phyloP scores from a whole-genome alignment of 2,329 filamentous ascomycete species.

The Sporothrix curviconia region DNA sequence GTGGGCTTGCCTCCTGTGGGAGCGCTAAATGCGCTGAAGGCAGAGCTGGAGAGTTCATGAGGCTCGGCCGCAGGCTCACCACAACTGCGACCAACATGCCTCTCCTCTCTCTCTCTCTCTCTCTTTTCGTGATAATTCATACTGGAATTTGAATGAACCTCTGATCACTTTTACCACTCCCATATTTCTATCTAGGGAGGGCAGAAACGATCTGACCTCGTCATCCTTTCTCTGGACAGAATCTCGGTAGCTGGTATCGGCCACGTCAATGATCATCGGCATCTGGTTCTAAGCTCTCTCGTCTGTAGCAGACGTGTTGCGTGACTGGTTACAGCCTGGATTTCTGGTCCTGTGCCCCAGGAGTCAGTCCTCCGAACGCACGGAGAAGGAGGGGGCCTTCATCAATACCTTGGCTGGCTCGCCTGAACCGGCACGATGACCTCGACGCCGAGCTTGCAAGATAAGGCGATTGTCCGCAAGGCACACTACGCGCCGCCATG shows the following conservation, averaged over 20 bases:
- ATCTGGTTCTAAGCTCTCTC: not conserved
- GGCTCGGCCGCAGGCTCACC: not conserved
- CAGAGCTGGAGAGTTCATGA: not conserved
- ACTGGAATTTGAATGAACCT: no score
- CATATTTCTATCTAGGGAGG: no score
- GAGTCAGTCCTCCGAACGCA: no score
- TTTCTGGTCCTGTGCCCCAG: no score
- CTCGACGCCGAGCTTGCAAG: conserved; percentile 5
- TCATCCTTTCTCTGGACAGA: not conserved
- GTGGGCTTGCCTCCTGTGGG: not conserved
- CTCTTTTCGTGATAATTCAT: no score
- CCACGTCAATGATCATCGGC: not conserved
- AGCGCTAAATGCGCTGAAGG: conserved; percentile 1
- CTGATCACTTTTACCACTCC: no score
- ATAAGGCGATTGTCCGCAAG: conserved; percentile 45
- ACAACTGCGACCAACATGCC: no score
- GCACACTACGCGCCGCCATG: conserved; percentile 89
- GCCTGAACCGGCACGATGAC: not conserved
- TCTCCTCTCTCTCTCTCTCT: no score
- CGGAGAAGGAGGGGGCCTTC: not conserved
- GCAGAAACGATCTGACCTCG: no score
- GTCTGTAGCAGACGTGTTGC: no score
- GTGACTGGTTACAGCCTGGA: no score
- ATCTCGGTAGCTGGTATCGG: not conserved
- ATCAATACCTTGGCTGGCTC: not conserved